Conservation (phyloP, 345 rosid species). For the Citrus unshiu region DNA sequence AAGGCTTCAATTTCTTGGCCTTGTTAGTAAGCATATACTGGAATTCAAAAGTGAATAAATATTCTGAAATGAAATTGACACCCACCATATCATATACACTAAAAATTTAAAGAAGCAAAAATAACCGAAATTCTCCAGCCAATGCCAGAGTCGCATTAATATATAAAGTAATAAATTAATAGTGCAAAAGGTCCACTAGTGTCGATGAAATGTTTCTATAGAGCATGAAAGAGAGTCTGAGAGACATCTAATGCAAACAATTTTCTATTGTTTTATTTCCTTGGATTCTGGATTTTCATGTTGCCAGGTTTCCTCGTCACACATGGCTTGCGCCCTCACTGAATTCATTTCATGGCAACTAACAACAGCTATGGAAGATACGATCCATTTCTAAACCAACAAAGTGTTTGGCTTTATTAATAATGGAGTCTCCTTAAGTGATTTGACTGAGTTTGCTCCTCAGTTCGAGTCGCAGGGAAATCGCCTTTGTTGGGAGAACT, state of each 20-base stretch:
- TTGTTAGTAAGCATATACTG: no score
- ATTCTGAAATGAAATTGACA: slow-evolving; percentile 15
- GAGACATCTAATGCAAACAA: slow-evolving; percentile 17
- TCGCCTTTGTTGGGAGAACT: no score
- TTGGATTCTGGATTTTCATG: slow-evolving; percentile 46
- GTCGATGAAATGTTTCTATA: slow-evolving; percentile 9
- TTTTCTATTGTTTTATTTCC: slow-evolving; percentile 17
- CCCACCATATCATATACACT: neutral
- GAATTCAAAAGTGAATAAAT: slow-evolving; percentile 1
- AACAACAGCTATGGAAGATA: neutral
- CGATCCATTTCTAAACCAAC: neutral
- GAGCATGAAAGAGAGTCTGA: slow-evolving; percentile 4
- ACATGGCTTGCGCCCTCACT: slow-evolving; percentile 27
- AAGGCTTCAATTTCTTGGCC: neutral
- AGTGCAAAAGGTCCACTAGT: slow-evolving; percentile 24
- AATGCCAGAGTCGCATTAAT: slow-evolving; percentile 27
- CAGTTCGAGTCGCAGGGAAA: no score
- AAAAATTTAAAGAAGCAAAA: neutral
- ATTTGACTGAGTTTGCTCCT: no score
- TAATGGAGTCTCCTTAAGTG: no score
- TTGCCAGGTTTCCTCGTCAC: slow-evolving; percentile 46
- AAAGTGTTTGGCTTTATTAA: no score
- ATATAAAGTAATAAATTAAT: neutral
- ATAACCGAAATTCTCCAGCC: slow-evolving; percentile 19
- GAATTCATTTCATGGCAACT: slow-evolving; percentile 1